A percentile compares a stretch with the other conserved stretches of the same genome.
phyloP scores from a whole-genome alignment of 1,139 yeast species.

The Pichia kudriavzevii region DNA sequence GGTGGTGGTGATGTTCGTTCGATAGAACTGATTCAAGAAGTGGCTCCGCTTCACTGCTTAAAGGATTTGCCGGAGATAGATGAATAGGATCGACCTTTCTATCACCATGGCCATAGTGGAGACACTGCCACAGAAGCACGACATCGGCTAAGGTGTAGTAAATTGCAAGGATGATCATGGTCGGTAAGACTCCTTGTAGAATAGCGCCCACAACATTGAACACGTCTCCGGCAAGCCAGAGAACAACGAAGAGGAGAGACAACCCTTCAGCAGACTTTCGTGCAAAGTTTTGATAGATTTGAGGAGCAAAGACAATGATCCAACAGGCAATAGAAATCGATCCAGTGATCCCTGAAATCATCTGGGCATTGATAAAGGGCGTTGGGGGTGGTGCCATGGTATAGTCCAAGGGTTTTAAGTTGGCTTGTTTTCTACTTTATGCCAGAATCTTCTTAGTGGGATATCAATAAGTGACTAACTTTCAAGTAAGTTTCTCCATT shows the following conservation, averaged over 20 bases:
- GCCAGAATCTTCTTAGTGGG: too few species aligned
- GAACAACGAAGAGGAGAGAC: conserved; percentile 68
- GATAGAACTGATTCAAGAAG: conserved; percentile 27
- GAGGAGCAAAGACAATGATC: conserved; percentile 97
- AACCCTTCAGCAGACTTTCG: conserved; percentile 84
- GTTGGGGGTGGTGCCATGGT: conserved; percentile 53
- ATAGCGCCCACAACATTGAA: conserved; percentile 87
- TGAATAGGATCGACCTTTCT: conserved; percentile 63
- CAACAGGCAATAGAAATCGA: conserved; percentile 94
- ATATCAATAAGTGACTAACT: too few species aligned
- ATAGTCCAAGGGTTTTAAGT: not conserved
- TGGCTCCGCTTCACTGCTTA: conserved; percentile 48
- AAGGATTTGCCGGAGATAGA: conserved; percentile 84
- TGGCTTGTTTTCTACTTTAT: too few species aligned
- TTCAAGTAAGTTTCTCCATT: too few species aligned
- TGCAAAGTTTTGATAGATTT: conserved; percentile 81
- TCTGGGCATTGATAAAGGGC: conserved; percentile 59
- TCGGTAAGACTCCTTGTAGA: conserved; percentile 81
- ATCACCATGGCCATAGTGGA: conserved; percentile 54
- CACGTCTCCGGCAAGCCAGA: conserved; percentile 87
- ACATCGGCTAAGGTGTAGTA: conserved; percentile 90
- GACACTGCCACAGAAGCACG: conserved; percentile 72
- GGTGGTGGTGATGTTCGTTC: conserved; percentile 17
- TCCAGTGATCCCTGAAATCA: conserved; percentile 82
- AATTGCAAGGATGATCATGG: conserved; percentile 84